Evolutionary conservation across 1,284 basidiomycete genomes (phyloP).

Genomic region (Mycosarcoma mackinlayi): DNA sequence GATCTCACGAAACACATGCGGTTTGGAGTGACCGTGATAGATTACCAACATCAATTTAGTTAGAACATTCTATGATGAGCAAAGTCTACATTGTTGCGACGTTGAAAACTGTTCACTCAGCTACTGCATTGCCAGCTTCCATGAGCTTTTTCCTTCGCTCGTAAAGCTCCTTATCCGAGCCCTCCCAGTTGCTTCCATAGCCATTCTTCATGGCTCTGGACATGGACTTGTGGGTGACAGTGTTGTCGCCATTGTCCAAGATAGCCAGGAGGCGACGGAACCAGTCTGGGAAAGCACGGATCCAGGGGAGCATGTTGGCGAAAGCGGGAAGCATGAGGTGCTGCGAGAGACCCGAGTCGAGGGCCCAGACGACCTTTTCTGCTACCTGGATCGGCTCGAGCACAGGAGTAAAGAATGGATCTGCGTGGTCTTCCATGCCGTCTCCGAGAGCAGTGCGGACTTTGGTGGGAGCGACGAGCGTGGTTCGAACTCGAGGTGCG

Average conservation of each 20-base stretch:
- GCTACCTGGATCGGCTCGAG: conserved; percentile 64
- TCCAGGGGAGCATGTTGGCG: conserved; percentile 55
- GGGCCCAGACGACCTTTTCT: conserved; percentile 46
- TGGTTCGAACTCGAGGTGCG: conserved; percentile 59
- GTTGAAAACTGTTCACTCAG: conserved; percentile 10
- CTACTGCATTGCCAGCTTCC: conserved; percentile 10
- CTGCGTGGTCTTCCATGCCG: conserved; percentile 62
- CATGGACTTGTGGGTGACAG: conserved; percentile 59
- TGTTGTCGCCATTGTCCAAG: conserved; percentile 60
- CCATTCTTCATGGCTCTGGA: conserved; percentile 53
- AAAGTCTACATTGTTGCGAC: no score
- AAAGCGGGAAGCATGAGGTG: conserved; percentile 59
- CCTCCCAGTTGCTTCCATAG: conserved; percentile 61
- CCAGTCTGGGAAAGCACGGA: conserved; percentile 62
- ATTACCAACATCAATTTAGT: no score
- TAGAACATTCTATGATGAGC: neutral
- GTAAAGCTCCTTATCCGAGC: conserved; percentile 49
- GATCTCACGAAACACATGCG: no score
- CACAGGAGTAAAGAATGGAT: conserved; percentile 63
- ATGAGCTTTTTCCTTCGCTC: conserved; percentile 27
- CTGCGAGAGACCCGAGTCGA: conserved; percentile 61
- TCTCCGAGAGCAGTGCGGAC: conserved; percentile 65
- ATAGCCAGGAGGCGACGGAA: conserved; percentile 51
- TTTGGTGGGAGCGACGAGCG: conserved; percentile 64
- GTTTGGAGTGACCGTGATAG: no score